Evolutionary conservation across 176 grass and related monocot species (phyloP).

Genomic region (Phoenix dactylifera): DNA sequence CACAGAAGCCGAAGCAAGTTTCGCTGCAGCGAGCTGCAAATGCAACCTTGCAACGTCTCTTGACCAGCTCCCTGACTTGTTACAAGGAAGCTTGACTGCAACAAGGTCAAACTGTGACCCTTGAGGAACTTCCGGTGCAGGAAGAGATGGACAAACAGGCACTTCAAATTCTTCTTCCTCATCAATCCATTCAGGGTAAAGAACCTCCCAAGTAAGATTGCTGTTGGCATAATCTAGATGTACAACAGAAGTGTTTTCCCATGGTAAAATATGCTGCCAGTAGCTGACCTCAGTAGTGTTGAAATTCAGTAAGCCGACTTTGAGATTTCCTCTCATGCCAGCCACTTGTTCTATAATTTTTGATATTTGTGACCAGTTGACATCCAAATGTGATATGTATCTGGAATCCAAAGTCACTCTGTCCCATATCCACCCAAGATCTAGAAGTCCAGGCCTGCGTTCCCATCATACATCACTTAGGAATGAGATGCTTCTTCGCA

Average conservation of each 20-base stretch:
- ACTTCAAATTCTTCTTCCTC: constrained; percentile 5
- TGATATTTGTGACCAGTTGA: background rate
- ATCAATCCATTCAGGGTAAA: constrained; percentile 13
- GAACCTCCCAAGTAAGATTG: constrained; percentile 5
- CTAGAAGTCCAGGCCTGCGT: background rate
- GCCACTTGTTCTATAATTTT: background rate
- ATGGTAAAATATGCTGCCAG: background rate
- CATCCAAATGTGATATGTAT: background rate
- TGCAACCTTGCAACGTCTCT: constrained; percentile 7
- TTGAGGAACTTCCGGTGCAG: background rate
- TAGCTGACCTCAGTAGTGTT: constrained; percentile 2
- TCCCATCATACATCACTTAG: background rate
- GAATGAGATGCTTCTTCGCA: background rate
- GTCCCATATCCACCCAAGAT: background rate
- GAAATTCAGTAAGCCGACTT: constrained; percentile 7
- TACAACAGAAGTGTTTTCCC: background rate
- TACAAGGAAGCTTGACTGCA: constrained; percentile 7
- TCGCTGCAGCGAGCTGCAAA: constrained; percentile 2
- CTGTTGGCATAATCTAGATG: background rate
- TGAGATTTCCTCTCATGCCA: background rate
- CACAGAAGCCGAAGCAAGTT: background rate
- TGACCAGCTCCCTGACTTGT: background rate
- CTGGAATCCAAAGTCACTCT: background rate
- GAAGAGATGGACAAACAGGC: background rate
- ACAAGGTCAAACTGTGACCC: background rate